phyloP scores from a whole-genome alignment of 1,284 basidiomycete genomes.

The Crucibulum parvulum region DNA sequence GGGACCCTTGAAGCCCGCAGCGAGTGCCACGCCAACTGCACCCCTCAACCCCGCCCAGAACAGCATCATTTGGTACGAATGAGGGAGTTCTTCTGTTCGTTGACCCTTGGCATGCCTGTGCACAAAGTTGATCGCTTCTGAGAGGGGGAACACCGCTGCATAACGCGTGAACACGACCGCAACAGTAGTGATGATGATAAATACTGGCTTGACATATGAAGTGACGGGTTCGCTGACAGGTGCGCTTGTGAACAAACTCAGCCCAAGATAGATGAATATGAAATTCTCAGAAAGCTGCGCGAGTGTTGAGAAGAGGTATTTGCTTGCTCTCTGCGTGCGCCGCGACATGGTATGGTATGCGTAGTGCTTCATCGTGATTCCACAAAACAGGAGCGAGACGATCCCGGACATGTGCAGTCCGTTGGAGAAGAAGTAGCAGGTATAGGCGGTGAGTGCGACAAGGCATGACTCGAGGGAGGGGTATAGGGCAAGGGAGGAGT shows the following conservation, averaged over 20 bases:
- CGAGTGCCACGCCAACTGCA: slow-evolving; percentile 96
- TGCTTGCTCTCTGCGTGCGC: slow-evolving; percentile 93
- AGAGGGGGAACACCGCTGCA: slow-evolving; percentile 96
- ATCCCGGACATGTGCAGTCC: slow-evolving; percentile 96
- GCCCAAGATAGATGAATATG: slow-evolving; percentile 99
- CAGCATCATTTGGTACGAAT: slow-evolving; percentile 98
- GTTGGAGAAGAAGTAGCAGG: slow-evolving; percentile 99
- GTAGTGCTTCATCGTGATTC: slow-evolving; percentile 99
- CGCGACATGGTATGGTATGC: slow-evolving; percentile 99
- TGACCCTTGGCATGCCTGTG: slow-evolving; percentile 85
- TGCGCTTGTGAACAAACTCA: slow-evolving; percentile 91
- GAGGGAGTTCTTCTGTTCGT: slow-evolving; percentile 87
- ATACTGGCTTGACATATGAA: slow-evolving; percentile 93
- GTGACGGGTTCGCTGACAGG: slow-evolving; percentile 76
- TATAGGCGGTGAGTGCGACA: slow-evolving; percentile 94
- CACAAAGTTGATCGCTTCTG: slow-evolving; percentile 94
- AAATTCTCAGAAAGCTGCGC: slow-evolving; percentile 98
- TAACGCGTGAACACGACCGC: slow-evolving; percentile 96
- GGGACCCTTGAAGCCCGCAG: slow-evolving; percentile 92
- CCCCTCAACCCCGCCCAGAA: slow-evolving; percentile 99
- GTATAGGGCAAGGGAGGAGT: slow-evolving; percentile 88
- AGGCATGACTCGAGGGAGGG: slow-evolving; percentile 95
- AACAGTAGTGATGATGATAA: slow-evolving; percentile 90
- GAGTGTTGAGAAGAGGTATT: slow-evolving; percentile 93
- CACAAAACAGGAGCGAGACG: slow-evolving; percentile 97